These are phyloP conservation scores for Xylariaceae sp. DNA, from an alignment of 2,329 filamentous ascomycete genomes.

Conservation along the genomic window DNA sequence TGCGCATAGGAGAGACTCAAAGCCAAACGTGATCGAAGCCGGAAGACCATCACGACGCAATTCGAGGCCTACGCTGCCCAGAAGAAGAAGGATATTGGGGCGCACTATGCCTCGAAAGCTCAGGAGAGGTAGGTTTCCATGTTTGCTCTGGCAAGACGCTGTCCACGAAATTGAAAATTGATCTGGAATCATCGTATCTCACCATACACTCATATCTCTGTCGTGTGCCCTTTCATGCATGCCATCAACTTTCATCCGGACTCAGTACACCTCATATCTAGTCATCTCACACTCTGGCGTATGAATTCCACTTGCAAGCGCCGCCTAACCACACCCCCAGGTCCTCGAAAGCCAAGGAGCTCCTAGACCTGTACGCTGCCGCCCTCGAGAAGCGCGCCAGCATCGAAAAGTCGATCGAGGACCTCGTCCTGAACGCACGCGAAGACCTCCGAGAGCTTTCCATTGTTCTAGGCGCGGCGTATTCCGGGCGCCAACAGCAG, in stretches of 20 bases:
- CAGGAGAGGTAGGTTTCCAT: slow-evolving; percentile 21
- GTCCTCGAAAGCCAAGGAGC: slow-evolving; percentile 7
- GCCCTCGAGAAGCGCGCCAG: slow-evolving; percentile 8
- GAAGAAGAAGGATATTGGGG: slow-evolving; percentile 19
- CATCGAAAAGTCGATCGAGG: slow-evolving; percentile 14
- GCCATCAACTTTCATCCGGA: too few species aligned
- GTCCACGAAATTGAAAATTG: not conserved
- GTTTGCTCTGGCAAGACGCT: not conserved
- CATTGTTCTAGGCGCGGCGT: slow-evolving; percentile 5
- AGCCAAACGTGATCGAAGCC: slow-evolving; percentile 17
- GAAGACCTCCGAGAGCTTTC: slow-evolving; percentile 6
- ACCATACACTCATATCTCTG: not conserved
- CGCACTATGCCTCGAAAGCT: slow-evolving; percentile 16
- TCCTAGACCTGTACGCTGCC: slow-evolving; percentile 6
- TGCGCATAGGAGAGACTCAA: slow-evolving; percentile 22
- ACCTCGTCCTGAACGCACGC: not conserved
- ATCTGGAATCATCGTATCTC: not conserved
- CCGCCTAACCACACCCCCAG: slow-evolving; percentile 1
- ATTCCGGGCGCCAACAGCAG: slow-evolving; percentile 5
- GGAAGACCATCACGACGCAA: slow-evolving; percentile 18
- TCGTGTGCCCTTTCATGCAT: not conserved
- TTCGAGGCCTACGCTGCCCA: slow-evolving; percentile 13
- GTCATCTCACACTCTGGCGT: too few species aligned
- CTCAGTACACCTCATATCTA: too few species aligned
- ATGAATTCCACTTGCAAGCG: too few species aligned